Percentiles rank a stretch among this genome's conserved stretches.
Evolutionary conservation across 2,329 filamentous ascomycete species (phyloP).

Genomic region (Aspergillus neoniger): DNA sequence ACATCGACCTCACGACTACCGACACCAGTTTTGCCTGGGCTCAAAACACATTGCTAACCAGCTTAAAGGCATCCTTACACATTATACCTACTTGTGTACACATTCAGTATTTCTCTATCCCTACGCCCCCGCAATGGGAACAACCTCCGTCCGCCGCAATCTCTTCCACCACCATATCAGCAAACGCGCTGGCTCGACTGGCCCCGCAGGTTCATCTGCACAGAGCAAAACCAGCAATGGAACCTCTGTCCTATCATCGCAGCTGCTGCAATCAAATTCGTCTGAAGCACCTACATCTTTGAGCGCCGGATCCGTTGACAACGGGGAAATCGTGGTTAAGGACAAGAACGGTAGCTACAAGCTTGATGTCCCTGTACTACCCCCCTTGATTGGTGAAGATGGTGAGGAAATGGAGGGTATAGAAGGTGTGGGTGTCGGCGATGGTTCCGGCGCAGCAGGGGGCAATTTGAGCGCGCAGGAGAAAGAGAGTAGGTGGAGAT

Average conservation of each 20-base stretch:
- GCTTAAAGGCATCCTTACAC: background rate
- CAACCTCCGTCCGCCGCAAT: constrained; percentile 46
- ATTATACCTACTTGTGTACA: background rate
- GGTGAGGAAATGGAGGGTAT: constrained; percentile 46
- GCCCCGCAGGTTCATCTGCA: constrained; percentile 25
- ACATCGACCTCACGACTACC: background rate
- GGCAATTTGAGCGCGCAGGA: constrained; percentile 53
- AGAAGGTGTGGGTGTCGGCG: constrained; percentile 54
- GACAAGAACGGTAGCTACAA: constrained; percentile 53
- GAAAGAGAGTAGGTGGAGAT: constrained; percentile 42
- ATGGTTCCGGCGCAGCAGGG: constrained; percentile 59
- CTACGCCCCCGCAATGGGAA: constrained; percentile 24
- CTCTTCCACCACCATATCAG: constrained; percentile 49
- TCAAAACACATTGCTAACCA: background rate
- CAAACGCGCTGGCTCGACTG: constrained; percentile 41
- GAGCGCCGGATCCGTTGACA: constrained; percentile 30
- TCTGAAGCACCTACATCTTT: constrained; percentile 27
- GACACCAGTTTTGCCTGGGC: background rate
- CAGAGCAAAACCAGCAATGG: constrained; percentile 18
- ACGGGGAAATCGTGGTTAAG: constrained; percentile 52
- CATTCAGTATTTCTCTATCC: background rate
- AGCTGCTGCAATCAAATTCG: constrained; percentile 23
- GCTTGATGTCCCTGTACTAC: constrained; percentile 48
- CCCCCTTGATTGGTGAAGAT: constrained; percentile 39
- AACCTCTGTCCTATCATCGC: constrained; percentile 26